Percentiles rank a stretch among this genome's conserved stretches.
These are phyloP conservation scores for Fusarium paranaense DNA, from an alignment of 2,329 filamentous ascomycete species.

Conservation along the genomic window DNA sequence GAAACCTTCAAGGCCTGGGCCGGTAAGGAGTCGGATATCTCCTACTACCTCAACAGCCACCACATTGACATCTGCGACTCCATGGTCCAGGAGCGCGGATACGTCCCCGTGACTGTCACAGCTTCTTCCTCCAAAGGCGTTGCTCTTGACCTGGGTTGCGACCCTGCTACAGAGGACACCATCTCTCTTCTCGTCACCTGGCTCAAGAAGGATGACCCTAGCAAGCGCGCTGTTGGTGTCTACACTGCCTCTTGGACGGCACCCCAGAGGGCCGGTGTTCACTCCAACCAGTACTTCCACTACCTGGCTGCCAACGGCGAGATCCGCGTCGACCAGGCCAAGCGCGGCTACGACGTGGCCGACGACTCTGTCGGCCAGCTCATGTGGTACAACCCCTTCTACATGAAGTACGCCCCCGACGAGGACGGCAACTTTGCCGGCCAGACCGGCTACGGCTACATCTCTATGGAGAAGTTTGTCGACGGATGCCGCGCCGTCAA, in stretches of 20 bases:
- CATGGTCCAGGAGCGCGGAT: slow-evolving; percentile 82
- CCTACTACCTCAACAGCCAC: slow-evolving; percentile 95
- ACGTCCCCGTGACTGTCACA: slow-evolving; percentile 81
- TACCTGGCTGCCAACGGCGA: slow-evolving; percentile 89
- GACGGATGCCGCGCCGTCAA: slow-evolving; percentile 86
- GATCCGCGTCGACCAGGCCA: slow-evolving; percentile 91
- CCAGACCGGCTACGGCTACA: slow-evolving; percentile 91
- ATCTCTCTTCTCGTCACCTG: slow-evolving; percentile 92
- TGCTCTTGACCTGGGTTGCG: slow-evolving; percentile 82
- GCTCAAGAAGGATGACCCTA: slow-evolving; percentile 76
- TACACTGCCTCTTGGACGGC: slow-evolving; percentile 97
- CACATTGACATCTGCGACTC: slow-evolving; percentile 93
- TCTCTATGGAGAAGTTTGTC: slow-evolving; percentile 96
- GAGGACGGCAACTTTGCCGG: slow-evolving; percentile 95
- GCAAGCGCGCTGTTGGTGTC: slow-evolving; percentile 83
- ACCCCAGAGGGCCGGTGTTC: slow-evolving; percentile 91
- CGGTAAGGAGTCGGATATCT: slow-evolving; percentile 91
- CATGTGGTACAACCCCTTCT: slow-evolving; percentile 93
- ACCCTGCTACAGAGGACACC: slow-evolving; percentile 87
- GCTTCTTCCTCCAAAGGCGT: slow-evolving; percentile 83
- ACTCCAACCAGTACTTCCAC: slow-evolving; percentile 97
- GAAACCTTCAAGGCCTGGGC: slow-evolving; percentile 97
- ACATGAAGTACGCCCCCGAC: slow-evolving; percentile 94
- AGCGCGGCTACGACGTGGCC: slow-evolving; percentile 94
- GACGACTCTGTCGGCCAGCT: slow-evolving; percentile 78